These are phyloP conservation scores for Powellomyces hirtus DNA, from an alignment of 192 early-diverging fungal genomes.

Conservation along the genomic window DNA sequence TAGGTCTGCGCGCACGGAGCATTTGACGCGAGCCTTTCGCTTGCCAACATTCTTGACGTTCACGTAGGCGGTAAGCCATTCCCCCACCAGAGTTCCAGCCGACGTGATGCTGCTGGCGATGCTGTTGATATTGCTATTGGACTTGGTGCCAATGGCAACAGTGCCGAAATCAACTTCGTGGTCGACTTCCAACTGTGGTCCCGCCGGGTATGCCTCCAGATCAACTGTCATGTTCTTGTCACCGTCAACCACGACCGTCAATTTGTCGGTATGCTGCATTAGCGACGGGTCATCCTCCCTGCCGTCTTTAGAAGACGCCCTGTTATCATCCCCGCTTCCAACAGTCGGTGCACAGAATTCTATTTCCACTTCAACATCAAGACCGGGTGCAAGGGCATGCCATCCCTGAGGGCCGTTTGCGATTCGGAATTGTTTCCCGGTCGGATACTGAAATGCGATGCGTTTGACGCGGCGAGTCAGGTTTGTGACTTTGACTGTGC, in stretches of 20 bases:
- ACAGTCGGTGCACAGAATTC: background rate
- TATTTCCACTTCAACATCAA: background rate
- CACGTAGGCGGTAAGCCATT: slow-evolving; percentile 4
- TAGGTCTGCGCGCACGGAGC: background rate
- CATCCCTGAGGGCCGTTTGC: slow-evolving; percentile 5
- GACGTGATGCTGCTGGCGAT: background rate
- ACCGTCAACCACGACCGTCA: slow-evolving; percentile 19
- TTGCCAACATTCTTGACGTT: slow-evolving; percentile 26
- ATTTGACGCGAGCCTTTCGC: slow-evolving; percentile 12
- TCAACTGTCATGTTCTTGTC: slow-evolving; percentile 21
- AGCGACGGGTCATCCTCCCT: background rate
- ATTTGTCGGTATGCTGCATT: slow-evolving; percentile 1
- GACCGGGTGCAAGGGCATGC: background rate
- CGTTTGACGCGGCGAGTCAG: slow-evolving; percentile 21
- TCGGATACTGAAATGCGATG: slow-evolving; percentile 27
- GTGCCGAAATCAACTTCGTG: slow-evolving; percentile 40
- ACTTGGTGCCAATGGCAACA: slow-evolving; percentile 2
- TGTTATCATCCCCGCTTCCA: background rate
- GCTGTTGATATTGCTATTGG: background rate
- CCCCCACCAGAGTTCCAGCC: background rate
- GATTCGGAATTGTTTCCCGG: slow-evolving; percentile 29
- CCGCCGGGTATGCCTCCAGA: slow-evolving; percentile 33
- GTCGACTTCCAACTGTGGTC: slow-evolving; percentile 25
- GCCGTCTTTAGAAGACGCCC: background rate
- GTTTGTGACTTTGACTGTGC: slow-evolving; percentile 36